Evolutionary conservation across 106 monocot genomes (phyloP), one percentile per base, ranked within the genome.

Genomic region (Platanthera zijinensis): DNA sequence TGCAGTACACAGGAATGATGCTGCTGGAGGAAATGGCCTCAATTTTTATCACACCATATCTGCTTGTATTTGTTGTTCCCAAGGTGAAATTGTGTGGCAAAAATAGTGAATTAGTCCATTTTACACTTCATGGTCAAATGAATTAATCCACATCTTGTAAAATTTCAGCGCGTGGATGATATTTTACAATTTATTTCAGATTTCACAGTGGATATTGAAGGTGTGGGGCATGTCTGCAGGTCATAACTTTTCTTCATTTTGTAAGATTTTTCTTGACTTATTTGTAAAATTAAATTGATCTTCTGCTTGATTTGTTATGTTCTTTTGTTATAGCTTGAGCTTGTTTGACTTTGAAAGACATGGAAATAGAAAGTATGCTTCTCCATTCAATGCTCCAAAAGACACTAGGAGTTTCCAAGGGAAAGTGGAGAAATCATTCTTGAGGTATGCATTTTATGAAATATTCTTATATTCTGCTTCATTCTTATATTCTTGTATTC

Each of bases 171-270:
- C 73, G 94, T 99, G 50, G 86, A 92, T 79, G 90, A 92, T 71
- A 99, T 99, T 46, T 84, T 99, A 61, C 85, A 52, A 22, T 99
- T 99, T 80, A 92, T 99, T 76, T 89, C 92, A 15, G 92, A 94
- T 80, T 92, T 90, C 85, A 99, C 94, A 5, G 84, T 92, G 8
- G 86, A 92, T 83, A 75, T 99, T 50, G 92, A 94, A 80, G 99
- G 99, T 81, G 99, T 99, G 76, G 99, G 99, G 18, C 86, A 99
- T 83, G 92, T 99, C 62, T 99, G 99, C 89, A 99, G 99, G 99
- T 90, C 39, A 39, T 39, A 39, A 79, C 25, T 75, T 69, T 71
- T 73, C 62, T 77, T 62, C 69, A 8, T 81, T 48, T 51, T 28
- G 52, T 56, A 18, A 48, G 22, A 64, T 28, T 15, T 48, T 78